Evolutionary conservation across 192 early-diverging fungal genomes (phyloP).

Genomic region (Gryganskiella cystojenkinii): DNA sequence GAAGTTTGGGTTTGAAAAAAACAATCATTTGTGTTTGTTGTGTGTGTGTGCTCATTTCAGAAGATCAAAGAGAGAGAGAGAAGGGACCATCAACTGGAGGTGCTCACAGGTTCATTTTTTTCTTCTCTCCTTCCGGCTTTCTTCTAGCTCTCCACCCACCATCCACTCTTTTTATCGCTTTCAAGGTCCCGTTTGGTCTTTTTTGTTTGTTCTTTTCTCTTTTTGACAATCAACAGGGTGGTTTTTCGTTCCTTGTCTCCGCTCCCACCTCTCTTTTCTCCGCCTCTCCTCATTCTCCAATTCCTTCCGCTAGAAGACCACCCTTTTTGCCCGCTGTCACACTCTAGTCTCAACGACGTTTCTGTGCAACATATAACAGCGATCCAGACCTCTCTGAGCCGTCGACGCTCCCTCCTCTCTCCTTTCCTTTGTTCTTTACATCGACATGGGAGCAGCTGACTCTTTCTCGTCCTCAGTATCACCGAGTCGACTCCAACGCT

Average conservation of each 20-base stretch:
- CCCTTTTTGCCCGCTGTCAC: neutral
- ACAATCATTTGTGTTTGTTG: too few relatives aligned
- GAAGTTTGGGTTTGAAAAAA: too few relatives aligned
- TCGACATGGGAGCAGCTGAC: neutral
- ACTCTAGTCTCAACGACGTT: too few relatives aligned
- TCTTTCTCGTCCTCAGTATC: neutral
- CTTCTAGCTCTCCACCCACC: neutral
- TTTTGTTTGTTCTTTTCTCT: neutral
- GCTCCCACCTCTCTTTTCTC: neutral
- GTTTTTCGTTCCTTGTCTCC: neutral
- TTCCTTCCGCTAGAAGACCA: neutral
- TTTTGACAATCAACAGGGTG: neutral
- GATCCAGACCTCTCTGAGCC: neutral
- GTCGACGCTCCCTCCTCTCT: neutral
- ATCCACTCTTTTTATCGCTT: too few relatives aligned
- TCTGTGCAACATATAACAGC: neutral
- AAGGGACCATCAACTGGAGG: too few relatives aligned
- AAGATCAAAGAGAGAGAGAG: too few relatives aligned
- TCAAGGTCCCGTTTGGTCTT: neutral
- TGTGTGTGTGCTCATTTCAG: too few relatives aligned
- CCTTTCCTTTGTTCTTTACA: too few relatives aligned
- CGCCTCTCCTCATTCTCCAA: neutral
- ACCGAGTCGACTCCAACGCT: conserved; percentile 6
- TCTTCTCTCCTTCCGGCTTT: neutral
- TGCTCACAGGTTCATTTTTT: neutral